Evolutionary conservation across 2,329 filamentous ascomycete genomes (phyloP), one percentile per base, ranked within the genome.

Genomic region (Arthroderma sp.): DNA sequence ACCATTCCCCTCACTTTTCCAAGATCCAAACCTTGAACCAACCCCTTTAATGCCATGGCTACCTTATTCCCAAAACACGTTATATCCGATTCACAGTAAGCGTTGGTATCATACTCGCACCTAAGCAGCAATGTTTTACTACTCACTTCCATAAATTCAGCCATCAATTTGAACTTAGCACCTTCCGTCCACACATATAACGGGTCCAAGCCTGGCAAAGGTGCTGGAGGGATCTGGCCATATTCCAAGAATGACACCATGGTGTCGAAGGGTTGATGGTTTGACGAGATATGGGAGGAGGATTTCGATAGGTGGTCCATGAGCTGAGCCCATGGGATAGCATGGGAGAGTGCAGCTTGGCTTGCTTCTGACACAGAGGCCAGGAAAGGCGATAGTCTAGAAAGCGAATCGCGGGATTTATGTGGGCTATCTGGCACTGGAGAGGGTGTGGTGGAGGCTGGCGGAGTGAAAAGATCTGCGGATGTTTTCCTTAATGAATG

Each of bases 161-260:
- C n/a, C 30, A 43, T 37, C 9, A 43, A 28, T 28, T 11, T 22
- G 32, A 43, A 43, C 27, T 43, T 43, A 4, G 41, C 5, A 15
- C 41, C 41, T 9, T 43, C 30, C 1, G 30, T 11, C 30, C 30
- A 43, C 5, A 30, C 15, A n/a, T 36, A 30, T 5, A 37, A 11
- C 29, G 30, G 30, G 30, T 37, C 4, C 3, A 36, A 1, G 8
- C 41, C 41, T 30, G 41, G 41, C 10, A 36, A n/a, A 5, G 30
- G 11, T 36, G 8, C 4, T 9, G 9, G 4, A 5, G 7, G 31
- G 15, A 15, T 5, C 9, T 10, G 6, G 5, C 30, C 8, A 32
- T 43, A 9, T 7, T 37, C 30, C 3, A 36, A 32, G 41, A 43
- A 43, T 6, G 41, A 36, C 5, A 43, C 41, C 41, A 43, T 37